Evolutionary conservation across 345 rosid species (phyloP), one percentile per base, ranked within the genome.

Genomic region (Populus alba): DNA sequence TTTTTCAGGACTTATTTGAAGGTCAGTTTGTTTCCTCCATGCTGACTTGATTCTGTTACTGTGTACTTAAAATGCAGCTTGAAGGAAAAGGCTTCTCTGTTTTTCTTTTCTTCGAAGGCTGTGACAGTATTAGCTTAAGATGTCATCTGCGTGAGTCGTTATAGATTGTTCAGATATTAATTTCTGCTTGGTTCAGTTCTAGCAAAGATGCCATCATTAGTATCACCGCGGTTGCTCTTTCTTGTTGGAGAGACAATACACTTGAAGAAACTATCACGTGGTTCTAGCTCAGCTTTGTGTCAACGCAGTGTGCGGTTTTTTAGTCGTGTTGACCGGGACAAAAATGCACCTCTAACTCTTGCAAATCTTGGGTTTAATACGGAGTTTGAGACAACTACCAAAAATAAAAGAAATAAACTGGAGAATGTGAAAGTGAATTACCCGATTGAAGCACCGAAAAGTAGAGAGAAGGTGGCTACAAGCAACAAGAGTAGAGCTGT

Each of bases 201-300:
- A 38, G 29, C 61, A 27, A 76, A 70, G 76, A 96, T 94, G 98
- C 81, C 83, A 27, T 82, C 85, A 66, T 73, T 89, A 74, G 77
- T 75, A 72, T 87, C 97, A 65, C 85, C 90, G 12, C 83, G 95
- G 82, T 84, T 91, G 81, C 92, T 93, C 73, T 85, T 91, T 37
- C 88, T 89, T 65, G 88, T 87, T 72, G 91, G 91, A 49, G 88
- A 85, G 8, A 86, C 89, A 18, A 80, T 84, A 23, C 86, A 90
- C 13, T 87, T 87, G 33, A 84, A 80, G 39, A 92, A 80, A 75
- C 75, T 90, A 51, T 73, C 88, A 20, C 68, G 59, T 82, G 81
- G 71, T 85, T 88, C 90, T 72, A 81, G 83, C 80, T 77, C 79
- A 41, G 49, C 85, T 71, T 85, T 82, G 80, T 68, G 84, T 73